Percentiles rank a stretch among this genome's conserved stretches.
Evolutionary conservation across 495 filamentous ascomycete species (phyloP).

Genomic region (Aspergillus avenaceus): DNA sequence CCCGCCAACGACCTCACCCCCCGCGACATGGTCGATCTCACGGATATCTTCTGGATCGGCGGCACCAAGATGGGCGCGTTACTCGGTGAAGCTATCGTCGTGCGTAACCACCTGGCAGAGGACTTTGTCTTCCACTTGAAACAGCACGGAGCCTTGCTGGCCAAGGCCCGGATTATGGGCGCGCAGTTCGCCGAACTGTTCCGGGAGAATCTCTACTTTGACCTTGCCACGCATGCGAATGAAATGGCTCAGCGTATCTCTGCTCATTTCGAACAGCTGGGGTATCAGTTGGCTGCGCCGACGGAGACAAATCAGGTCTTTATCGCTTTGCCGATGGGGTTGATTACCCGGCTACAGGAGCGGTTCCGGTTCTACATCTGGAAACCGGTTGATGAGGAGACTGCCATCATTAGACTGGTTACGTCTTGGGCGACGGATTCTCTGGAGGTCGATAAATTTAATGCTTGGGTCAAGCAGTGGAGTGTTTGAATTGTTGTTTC

Average conservation of each 20-base stretch:
- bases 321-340: conserved; percentile 19
- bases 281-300: conserved; percentile 25
- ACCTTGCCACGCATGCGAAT: conserved; percentile 37
- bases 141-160: conserved; percentile 41
- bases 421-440: conserved; percentile 36
- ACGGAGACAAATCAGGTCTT: conserved; percentile 37
- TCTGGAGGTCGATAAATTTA: conserved; percentile 32
- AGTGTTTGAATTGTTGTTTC: no score
- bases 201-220: conserved; percentile 33
- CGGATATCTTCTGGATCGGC: conserved; percentile 45
- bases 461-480: conserved; percentile 28
- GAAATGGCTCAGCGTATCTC: conserved; percentile 35
- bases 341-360: conserved; percentile 24
- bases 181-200: conserved; percentile 44
- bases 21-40: conserved; percentile 33
- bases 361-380: conserved; percentile 32
- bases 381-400: conserved; percentile 28
- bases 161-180: conserved; percentile 39
- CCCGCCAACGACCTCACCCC: conserved; percentile 30
- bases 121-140: conserved; percentile 43
- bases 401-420: conserved; percentile 25
- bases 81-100: conserved; percentile 41
- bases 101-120: conserved; percentile 30
- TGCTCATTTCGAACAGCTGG: conserved; percentile 22
- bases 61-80: conserved; percentile 42